A percentile compares a stretch with the other conserved stretches of the same genome.
These are phyloP conservation scores for Tympanopsis confertula DNA, from an alignment of 2,329 filamentous ascomycete species.

Conservation along the genomic window DNA sequence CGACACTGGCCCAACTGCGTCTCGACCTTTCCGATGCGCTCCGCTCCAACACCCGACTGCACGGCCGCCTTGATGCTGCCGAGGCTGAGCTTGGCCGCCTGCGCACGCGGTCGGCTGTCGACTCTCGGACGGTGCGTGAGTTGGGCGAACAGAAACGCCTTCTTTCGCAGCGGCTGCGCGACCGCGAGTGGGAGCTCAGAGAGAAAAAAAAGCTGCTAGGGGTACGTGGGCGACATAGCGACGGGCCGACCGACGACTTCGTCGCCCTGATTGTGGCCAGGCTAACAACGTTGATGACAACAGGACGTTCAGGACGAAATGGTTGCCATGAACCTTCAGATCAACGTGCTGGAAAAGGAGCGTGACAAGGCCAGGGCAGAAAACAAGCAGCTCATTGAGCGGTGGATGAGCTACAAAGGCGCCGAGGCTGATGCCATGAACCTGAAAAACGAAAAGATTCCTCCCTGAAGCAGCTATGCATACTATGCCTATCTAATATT, in stretches of 20 bases:
- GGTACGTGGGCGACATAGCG: constrained; percentile 28
- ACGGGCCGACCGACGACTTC: neutral
- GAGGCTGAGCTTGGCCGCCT: constrained; percentile 54
- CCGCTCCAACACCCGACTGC: constrained; percentile 58
- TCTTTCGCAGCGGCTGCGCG: constrained; percentile 57
- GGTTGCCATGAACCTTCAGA: constrained; percentile 72
- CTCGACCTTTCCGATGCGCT: constrained; percentile 68
- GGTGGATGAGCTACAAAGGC: constrained; percentile 83
- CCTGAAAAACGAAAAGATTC: constrained; percentile 30
- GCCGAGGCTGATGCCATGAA: constrained; percentile 86
- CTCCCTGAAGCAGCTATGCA: neutral
- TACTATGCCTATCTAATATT: neutral
- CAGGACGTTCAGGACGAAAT: constrained; percentile 86
- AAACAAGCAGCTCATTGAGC: constrained; percentile 77
- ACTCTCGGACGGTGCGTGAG: constrained; percentile 46
- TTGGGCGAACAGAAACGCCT: constrained; percentile 50
- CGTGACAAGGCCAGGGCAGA: constrained; percentile 63
- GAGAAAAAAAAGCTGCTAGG: constrained; percentile 76
- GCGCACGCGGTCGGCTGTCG: constrained; percentile 45
- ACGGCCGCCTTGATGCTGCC: constrained; percentile 48
- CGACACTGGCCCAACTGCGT: constrained; percentile 36
- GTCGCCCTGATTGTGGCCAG: neutral
- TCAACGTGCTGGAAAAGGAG: constrained; percentile 74
- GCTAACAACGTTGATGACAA: neutral
- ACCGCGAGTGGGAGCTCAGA: constrained; percentile 74